phyloP scores from a whole-genome alignment of 768 basidiomycete genomes.

The Termitomyces sp. region DNA sequence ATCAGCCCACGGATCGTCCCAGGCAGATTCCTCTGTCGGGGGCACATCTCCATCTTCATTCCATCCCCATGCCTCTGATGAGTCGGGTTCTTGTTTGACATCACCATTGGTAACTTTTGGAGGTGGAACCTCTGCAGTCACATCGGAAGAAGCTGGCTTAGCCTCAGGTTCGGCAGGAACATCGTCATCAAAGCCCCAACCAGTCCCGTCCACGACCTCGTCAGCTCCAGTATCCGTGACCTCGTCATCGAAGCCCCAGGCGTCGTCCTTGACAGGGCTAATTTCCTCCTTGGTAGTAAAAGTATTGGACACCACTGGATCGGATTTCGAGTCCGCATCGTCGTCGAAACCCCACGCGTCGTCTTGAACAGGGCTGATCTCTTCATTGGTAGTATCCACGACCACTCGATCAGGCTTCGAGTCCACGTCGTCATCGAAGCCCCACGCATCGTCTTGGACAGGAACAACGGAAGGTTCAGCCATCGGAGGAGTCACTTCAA shows the following conservation, averaged over 20 bases:
- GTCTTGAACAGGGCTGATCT: constrained; percentile 18
- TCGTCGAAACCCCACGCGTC: constrained; percentile 51
- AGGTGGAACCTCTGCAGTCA: constrained; percentile 4
- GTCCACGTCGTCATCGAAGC: constrained; percentile 39
- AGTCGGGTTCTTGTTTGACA: constrained; percentile 33
- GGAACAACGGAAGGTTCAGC: constrained; percentile 26
- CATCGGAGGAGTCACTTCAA: constrained; percentile 28
- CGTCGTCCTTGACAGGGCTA: constrained; percentile 27
- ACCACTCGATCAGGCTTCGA: neutral
- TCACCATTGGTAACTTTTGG: constrained; percentile 13
- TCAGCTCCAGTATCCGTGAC: constrained; percentile 24
- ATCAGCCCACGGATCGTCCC: constrained; percentile 75
- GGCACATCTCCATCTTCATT: constrained; percentile 49
- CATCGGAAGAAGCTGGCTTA: constrained; percentile 12
- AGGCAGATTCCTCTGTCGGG: constrained; percentile 41
- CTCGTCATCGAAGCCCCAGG: constrained; percentile 55
- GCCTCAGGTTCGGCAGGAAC: constrained; percentile 16
- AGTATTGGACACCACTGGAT: constrained; percentile 3
- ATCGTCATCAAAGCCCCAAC: constrained; percentile 56
- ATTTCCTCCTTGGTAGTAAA: constrained; percentile 19
- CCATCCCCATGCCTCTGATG: constrained; percentile 75
- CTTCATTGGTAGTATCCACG: constrained; percentile 15
- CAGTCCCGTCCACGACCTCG: constrained; percentile 33
- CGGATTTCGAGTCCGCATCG: constrained; percentile 30
- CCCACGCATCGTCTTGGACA: constrained; percentile 39